Evolutionary conservation across 1,284 basidiomycete species (phyloP).

Genomic region (Stygiomarasmius scandens): DNA sequence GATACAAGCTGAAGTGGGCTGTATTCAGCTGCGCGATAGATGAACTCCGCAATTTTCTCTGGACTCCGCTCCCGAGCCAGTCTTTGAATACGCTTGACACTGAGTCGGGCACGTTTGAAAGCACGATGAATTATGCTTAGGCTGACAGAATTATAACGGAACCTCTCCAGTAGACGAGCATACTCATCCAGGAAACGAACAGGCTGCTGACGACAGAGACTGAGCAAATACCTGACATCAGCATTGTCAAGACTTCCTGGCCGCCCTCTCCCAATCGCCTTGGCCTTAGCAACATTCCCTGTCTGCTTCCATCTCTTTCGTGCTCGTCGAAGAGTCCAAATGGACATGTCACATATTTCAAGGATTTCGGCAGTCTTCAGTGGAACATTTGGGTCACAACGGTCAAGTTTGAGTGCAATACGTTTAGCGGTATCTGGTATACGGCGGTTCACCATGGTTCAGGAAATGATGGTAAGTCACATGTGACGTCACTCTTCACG

Average conservation of each 20-base stretch:
- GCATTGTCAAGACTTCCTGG: constrained; percentile 7
- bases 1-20: neutral
- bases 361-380: constrained; percentile 16
- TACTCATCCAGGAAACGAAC: constrained; percentile 28
- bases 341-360: constrained; percentile 19
- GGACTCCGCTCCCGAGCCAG: constrained; percentile 13
- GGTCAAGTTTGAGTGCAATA: constrained; percentile 20
- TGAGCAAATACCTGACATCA: constrained; percentile 18
- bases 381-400: constrained; percentile 13
- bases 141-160: constrained; percentile 18
- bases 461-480: too few species aligned
- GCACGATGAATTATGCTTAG: constrained; percentile 24
- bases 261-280: constrained; percentile 12
- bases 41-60: neutral
- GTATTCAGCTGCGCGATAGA: neutral
- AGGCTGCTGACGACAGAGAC: constrained; percentile 22
- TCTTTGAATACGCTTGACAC: constrained; percentile 10
- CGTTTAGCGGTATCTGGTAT: constrained; percentile 27
- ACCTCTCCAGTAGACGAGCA: constrained; percentile 13
- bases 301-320: constrained; percentile 1
- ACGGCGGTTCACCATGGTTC: constrained; percentile 19
- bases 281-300: constrained; percentile 16
- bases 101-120: constrained; percentile 12
- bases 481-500: too few species aligned
- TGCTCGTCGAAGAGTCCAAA: constrained; percentile 18